Percentiles rank a stretch among this genome's conserved stretches.
Conservation (phyloP, 768 basidiomycete genomes). For the Dioszegia crocea region DNA sequence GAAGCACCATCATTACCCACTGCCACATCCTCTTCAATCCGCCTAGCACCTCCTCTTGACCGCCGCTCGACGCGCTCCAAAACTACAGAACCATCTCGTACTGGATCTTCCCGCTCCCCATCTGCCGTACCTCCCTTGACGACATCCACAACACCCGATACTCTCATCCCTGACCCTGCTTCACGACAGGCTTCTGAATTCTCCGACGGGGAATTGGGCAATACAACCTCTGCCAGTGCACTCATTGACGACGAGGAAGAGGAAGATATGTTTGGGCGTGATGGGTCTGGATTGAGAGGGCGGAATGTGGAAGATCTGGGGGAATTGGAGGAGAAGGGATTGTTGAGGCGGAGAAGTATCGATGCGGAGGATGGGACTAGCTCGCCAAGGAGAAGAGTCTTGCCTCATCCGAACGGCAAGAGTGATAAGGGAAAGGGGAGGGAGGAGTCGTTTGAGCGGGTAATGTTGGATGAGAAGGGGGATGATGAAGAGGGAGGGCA, state of each 20-base stretch:
- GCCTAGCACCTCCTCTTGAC: background rate
- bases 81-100: background rate
- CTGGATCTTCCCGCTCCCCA: background rate
- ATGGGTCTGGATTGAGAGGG: slow-evolving; percentile 24
- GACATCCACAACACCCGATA: slow-evolving; percentile 2
- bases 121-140: slow-evolving; percentile 3
- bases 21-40: background rate
- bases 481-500: slow-evolving; percentile 21
- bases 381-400: background rate
- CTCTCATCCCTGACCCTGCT: background rate
- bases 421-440: slow-evolving; percentile 19
- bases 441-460: slow-evolving; percentile 16
- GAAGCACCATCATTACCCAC: background rate
- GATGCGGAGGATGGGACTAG: slow-evolving; percentile 1
- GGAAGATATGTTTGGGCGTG: slow-evolving; percentile 9
- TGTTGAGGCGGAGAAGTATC: slow-evolving; percentile 18
- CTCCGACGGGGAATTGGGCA: too few species aligned
- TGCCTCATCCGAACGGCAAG: background rate
- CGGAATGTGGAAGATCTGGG: slow-evolving; percentile 37
- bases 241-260: background rate
- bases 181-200: background rate
- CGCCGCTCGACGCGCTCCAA: background rate
- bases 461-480: slow-evolving; percentile 17
- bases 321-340: slow-evolving; percentile 42
- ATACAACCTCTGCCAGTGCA: too few species aligned